Evolutionary conservation across 129 eudicot genomes (phyloP).

Genomic region (Flaveria trinervia): DNA sequence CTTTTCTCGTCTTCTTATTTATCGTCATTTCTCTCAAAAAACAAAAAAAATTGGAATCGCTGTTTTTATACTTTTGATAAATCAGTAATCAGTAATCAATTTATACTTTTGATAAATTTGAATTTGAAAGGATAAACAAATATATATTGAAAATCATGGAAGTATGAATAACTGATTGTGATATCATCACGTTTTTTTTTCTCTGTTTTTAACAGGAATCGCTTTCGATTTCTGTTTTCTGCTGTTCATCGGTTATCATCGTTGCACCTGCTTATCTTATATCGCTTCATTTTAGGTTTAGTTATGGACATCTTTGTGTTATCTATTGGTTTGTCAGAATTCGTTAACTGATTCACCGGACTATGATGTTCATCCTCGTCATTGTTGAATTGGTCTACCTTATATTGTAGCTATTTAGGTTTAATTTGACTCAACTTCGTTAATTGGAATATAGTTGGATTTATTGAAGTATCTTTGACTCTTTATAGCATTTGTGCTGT

Average conservation of each 20-base stretch:
- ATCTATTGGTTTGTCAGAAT: background rate
- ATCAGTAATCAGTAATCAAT: no score
- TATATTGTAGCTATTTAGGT: slow-evolving; percentile 1
- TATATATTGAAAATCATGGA: no score
- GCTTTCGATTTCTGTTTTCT: no score
- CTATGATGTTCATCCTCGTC: background rate
- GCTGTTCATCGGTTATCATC: slow-evolving; percentile 3
- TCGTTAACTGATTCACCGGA: background rate
- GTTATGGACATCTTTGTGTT: background rate
- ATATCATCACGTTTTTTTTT: no score
- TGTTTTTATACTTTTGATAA: no score
- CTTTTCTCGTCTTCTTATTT: no score
- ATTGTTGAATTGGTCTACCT: background rate
- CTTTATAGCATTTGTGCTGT: slow-evolving; percentile 1
- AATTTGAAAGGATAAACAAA: no score
- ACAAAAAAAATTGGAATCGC: no score
- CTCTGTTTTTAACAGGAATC: no score
- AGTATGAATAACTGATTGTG: background rate
- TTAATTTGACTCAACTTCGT: background rate
- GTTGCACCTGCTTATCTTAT: background rate
- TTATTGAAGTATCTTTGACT: slow-evolving; percentile 6
- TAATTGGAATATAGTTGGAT: slow-evolving; percentile 14
- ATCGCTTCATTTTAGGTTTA: slow-evolving; percentile 16
- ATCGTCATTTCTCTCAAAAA: no score
- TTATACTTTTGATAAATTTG: no score